Conservation (phyloP, 202 grass and related monocot species). For the Setaria italica region DNA sequence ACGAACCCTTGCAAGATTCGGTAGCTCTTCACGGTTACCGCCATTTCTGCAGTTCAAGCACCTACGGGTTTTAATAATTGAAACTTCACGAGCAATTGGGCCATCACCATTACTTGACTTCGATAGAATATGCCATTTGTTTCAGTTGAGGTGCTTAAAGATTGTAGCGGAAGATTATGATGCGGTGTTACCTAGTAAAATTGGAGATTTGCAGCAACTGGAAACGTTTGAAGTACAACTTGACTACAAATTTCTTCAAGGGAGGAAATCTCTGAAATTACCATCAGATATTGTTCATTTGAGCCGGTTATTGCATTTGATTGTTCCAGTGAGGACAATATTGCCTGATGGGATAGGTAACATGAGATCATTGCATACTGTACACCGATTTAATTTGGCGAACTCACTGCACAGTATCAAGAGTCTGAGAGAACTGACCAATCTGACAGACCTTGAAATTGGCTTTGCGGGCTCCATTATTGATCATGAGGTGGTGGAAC, state of each 20-base stretch:
- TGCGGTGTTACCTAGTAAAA: neutral
- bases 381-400: neutral
- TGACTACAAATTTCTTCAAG: too few relatives aligned
- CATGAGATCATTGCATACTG: neutral
- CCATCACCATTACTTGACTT: neutral
- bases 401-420: neutral
- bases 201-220: neutral
- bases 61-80: neutral
- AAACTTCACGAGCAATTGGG: neutral
- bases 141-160: neutral
- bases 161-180: accelerated
- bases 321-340: neutral
- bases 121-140: neutral
- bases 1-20: conserved; percentile 1
- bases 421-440: neutral
- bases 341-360: neutral
- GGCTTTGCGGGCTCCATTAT: accelerated
- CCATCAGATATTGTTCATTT: conserved; percentile 21
- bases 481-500: too few relatives aligned
- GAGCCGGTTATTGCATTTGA: conserved; percentile 21
- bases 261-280: neutral
- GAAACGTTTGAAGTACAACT: neutral
- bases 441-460: neutral
- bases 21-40: neutral
- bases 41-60: neutral